Evolutionary conservation across 768 basidiomycete species (phyloP).

Genomic region (Tulasnella sp.): DNA sequence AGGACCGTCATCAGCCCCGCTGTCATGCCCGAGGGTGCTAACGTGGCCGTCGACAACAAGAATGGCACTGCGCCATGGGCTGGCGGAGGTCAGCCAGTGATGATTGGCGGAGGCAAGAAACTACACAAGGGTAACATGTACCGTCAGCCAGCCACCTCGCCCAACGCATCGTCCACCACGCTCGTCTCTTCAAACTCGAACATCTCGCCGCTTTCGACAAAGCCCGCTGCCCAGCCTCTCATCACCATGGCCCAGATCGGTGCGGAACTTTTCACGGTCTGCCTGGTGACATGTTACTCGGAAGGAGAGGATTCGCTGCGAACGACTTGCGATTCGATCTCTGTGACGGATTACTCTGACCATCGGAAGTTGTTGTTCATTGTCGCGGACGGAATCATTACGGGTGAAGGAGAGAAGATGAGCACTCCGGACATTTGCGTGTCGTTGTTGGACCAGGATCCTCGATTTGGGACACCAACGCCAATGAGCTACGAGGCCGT

Average conservation of each 20-base stretch:
- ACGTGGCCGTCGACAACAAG: constrained; percentile 80
- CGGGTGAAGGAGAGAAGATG: constrained; percentile 88
- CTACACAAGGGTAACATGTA: constrained; percentile 34
- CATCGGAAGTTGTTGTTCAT: constrained; percentile 84
- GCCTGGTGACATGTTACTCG: constrained; percentile 94
- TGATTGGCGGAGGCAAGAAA: constrained; percentile 28
- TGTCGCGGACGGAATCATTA: constrained; percentile 98
- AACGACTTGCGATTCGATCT: constrained; percentile 88
- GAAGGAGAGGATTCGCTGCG: constrained; percentile 90
- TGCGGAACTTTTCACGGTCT: constrained; percentile 87
- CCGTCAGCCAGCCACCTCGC: constrained; percentile 28
- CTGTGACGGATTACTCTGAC: constrained; percentile 83
- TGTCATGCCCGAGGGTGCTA: constrained; percentile 94
- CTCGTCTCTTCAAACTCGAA: constrained; percentile 32
- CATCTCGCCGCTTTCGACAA: constrained; percentile 9
- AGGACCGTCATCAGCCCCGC: constrained; percentile 85
- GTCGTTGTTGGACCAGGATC: constrained; percentile 79
- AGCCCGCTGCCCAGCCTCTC: constrained; percentile 34
- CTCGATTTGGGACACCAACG: constrained; percentile 88
- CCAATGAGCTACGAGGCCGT: constrained; percentile 92
- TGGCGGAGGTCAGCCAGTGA: constrained; percentile 29
- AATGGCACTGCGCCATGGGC: constrained; percentile 95
- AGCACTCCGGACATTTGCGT: constrained; percentile 98
- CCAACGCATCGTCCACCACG: constrained; percentile 46
- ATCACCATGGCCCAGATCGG: constrained; percentile 88